Conservation (phyloP, 306 rosid species). For the Vigna reflexopilosa region DNA sequence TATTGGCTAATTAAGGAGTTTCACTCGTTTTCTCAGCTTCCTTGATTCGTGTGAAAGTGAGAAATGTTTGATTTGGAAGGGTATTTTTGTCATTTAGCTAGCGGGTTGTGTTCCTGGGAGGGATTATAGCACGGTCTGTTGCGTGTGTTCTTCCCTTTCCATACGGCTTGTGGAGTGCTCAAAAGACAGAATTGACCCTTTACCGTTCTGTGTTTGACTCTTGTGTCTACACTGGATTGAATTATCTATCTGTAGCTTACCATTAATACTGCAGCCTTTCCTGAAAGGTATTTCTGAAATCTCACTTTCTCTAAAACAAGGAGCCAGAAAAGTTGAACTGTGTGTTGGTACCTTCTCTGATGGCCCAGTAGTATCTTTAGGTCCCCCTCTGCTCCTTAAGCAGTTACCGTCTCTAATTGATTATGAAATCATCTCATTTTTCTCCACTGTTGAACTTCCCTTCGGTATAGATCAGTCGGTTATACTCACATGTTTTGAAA, state of each 20-base stretch:
- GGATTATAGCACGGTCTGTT: slow-evolving; percentile 33
- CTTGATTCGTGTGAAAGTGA: slow-evolving; percentile 38
- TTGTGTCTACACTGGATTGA: slow-evolving; percentile 13
- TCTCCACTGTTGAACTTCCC: neutral
- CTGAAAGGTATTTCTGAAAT: slow-evolving; percentile 26
- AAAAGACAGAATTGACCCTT: slow-evolving; percentile 62
- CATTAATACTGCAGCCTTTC: slow-evolving; percentile 28
- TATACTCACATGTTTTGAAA: slow-evolving; percentile 23
- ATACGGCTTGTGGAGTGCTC: slow-evolving; percentile 25
- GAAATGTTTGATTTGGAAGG: slow-evolving; percentile 47
- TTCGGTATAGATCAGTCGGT: slow-evolving; percentile 9
- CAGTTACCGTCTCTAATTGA: neutral
- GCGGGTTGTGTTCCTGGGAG: slow-evolving; percentile 24
- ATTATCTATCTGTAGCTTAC: slow-evolving; percentile 39
- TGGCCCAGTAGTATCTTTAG: slow-evolving; percentile 16
- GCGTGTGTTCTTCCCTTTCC: slow-evolving; percentile 38
- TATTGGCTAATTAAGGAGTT: slow-evolving; percentile 45
- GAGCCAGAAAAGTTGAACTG: slow-evolving; percentile 16
- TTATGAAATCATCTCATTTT: neutral
- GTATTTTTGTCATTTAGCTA: slow-evolving; percentile 57
- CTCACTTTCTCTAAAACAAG: slow-evolving; percentile 22
- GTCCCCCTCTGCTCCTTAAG: slow-evolving; percentile 16
- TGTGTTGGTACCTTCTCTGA: slow-evolving; percentile 23
- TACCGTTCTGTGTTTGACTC: slow-evolving; percentile 33
- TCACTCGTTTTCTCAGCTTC: slow-evolving; percentile 28